Conservation (phyloP, 2,329 filamentous ascomycete genomes). For the Penicillium digitatum region DNA sequence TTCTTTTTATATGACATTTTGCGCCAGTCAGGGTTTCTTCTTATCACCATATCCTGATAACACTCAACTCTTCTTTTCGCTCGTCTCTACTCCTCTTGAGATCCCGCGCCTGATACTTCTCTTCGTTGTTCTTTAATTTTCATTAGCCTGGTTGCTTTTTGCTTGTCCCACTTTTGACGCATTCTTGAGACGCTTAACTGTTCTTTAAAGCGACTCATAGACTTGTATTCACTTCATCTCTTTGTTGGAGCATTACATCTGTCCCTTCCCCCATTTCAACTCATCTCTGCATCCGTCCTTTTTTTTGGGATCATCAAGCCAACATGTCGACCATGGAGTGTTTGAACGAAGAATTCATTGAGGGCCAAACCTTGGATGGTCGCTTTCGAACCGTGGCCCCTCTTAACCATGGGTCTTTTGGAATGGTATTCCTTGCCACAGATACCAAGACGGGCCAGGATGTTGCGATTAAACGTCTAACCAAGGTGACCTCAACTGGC, state of each 20-base stretch:
- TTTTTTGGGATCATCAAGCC: constrained; percentile 16
- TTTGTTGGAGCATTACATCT: constrained; percentile 16
- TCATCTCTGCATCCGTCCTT: constrained; percentile 9
- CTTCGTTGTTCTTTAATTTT: constrained; percentile 27
- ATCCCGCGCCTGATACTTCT: constrained; percentile 22
- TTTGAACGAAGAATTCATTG: constrained; percentile 35
- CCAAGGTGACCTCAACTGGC: constrained; percentile 65
- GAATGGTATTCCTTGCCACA: constrained; percentile 93
- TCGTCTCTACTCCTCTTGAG: constrained; percentile 21
- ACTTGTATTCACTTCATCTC: constrained; percentile 16
- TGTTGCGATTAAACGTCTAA: constrained; percentile 95
- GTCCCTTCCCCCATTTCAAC: constrained; percentile 2
- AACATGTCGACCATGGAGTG: constrained; percentile 32
- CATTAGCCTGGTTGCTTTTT: constrained; percentile 33
- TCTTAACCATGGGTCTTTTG: constrained; percentile 97
- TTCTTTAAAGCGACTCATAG: constrained; percentile 25
- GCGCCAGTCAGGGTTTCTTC: constrained; percentile 3
- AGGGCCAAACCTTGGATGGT: constrained; percentile 49
- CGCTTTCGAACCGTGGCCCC: constrained; percentile 89
- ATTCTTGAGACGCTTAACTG: constrained; percentile 15
- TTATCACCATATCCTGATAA: constrained; percentile 4
- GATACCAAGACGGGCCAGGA: constrained; percentile 71
- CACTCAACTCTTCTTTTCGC: constrained; percentile 16
- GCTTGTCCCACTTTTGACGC: constrained; percentile 8
- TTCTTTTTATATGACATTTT: constrained; percentile 20